phyloP scores from a whole-genome alignment of 805 yeast species.

The Diddensiella transvaalensis region DNA sequence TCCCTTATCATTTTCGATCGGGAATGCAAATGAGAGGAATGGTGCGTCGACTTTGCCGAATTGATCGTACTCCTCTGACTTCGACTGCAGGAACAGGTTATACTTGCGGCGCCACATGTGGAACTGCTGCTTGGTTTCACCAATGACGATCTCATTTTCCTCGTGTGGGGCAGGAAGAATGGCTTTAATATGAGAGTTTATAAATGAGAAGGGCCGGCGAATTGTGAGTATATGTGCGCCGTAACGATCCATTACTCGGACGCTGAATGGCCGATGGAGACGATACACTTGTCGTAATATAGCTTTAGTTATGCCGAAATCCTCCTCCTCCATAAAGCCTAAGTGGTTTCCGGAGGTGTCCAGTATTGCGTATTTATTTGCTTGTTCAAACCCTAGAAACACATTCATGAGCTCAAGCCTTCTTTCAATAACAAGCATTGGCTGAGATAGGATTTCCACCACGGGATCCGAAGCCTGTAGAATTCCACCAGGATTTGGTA shows the following conservation, averaged over 20 bases:
- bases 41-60: conserved; percentile 88
- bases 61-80: conserved; percentile 54
- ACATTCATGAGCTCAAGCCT: conserved; percentile 86
- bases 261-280: conserved; percentile 71
- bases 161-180: conserved; percentile 50
- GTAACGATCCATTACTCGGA: conserved; percentile 33
- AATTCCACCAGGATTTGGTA: conserved; percentile 45
- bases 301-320: conserved; percentile 61
- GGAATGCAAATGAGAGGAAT: conserved; percentile 81
- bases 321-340: conserved; percentile 82
- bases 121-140: conserved; percentile 91
- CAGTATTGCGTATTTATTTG: conserved; percentile 69
- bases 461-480: conserved; percentile 58
- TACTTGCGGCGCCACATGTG: conserved; percentile 90
- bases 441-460: conserved; percentile 63
- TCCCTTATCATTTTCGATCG: conserved; percentile 58
- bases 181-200: conserved; percentile 83
- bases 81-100: conserved; percentile 54
- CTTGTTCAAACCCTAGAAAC: conserved; percentile 86
- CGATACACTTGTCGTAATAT: conserved; percentile 80
- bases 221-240: conserved; percentile 44
- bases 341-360: conserved; percentile 68
- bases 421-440: conserved; percentile 82
- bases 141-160: conserved; percentile 50
- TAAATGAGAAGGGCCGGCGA: conserved; percentile 78